Percentiles rank a stretch among this genome's conserved stretches.
phyloP scores from a whole-genome alignment of 2,329 filamentous ascomycete species.

The Trichophyton verrucosum region DNA sequence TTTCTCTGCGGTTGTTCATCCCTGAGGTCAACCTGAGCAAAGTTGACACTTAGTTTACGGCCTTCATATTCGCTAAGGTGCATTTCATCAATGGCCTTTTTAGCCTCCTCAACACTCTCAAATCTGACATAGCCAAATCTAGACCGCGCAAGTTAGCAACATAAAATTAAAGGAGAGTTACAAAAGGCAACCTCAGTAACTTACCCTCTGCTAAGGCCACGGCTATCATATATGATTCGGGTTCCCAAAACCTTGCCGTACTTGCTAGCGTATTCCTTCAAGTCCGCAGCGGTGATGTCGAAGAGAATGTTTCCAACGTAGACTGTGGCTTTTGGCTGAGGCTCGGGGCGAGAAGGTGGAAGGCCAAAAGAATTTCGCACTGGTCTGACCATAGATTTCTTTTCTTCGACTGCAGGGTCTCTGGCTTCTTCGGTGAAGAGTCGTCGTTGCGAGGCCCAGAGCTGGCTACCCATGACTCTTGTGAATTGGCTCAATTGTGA shows the following conservation, averaged over 20 bases:
- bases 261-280: conserved; percentile 47
- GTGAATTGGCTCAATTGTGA: conserved; percentile 1
- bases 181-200: not conserved
- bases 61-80: conserved; percentile 52
- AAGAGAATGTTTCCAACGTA: conserved; percentile 61
- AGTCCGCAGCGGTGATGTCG: conserved; percentile 50
- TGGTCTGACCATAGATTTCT: not conserved
- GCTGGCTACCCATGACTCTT: not conserved
- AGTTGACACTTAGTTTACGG: conserved; percentile 52
- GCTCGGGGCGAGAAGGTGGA: not conserved
- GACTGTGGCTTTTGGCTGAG: conserved; percentile 35
- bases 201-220: conserved; percentile 58
- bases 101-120: conserved; percentile 40
- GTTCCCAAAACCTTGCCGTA: conserved; percentile 44
- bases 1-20: conserved; percentile 1
- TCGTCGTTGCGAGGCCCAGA: not conserved
- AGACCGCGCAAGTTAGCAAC: conserved; percentile 10
- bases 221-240: conserved; percentile 48
- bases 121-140: conserved; percentile 59
- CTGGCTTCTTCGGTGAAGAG: conserved; percentile 2
- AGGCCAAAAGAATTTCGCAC: not conserved
- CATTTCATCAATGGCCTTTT: conserved; percentile 44
- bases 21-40: conserved; percentile 29
- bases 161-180: not conserved
- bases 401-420: not conserved